phyloP scores from a whole-genome alignment of 192 early-diverging fungal species.

The Lunasporangiospora selenospora region DNA sequence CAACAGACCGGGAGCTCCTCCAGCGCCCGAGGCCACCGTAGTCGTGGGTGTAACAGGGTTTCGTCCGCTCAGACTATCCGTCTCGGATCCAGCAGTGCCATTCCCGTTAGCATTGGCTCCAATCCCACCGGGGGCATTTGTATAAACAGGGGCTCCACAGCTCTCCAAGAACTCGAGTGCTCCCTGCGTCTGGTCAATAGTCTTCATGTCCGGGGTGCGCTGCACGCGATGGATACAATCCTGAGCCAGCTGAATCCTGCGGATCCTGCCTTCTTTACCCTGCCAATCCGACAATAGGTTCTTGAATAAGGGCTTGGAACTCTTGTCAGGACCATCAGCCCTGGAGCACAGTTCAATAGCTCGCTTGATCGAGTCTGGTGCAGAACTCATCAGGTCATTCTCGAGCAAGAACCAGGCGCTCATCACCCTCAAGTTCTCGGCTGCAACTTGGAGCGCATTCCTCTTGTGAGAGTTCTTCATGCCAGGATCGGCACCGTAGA shows the following conservation, averaged over 20 bases:
- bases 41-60: too few relatives aligned
- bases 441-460: slow-evolving; percentile 36
- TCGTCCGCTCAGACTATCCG: too few relatives aligned
- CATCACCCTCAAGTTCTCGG: slow-evolving; percentile 45
- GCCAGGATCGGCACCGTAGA: slow-evolving; percentile 43
- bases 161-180: slow-evolving; percentile 46
- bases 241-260: slow-evolving; percentile 41
- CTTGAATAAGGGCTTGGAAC: slow-evolving; percentile 48
- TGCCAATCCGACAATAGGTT: slow-evolving; percentile 49
- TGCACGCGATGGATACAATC: slow-evolving; percentile 38
- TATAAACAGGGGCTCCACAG: slow-evolving; percentile 16
- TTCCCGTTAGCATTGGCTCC: background rate
- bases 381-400: slow-evolving; percentile 45
- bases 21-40: slow-evolving; percentile 3
- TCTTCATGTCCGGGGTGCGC: slow-evolving; percentile 45
- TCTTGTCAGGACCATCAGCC: slow-evolving; percentile 45
- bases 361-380: slow-evolving; percentile 45
- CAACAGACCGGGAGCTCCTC: slow-evolving; percentile 17
- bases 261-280: slow-evolving; percentile 42
- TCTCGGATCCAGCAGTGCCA: slow-evolving; percentile 8
- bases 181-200: slow-evolving; percentile 39
- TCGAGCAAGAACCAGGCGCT: slow-evolving; percentile 49
- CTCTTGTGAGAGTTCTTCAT: slow-evolving; percentile 40
- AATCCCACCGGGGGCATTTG: slow-evolving; percentile 10
- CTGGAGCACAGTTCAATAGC: slow-evolving; percentile 42